A percentile compares a stretch with the other conserved stretches of the same genome.
Evolutionary conservation across 2,329 filamentous ascomycete genomes (phyloP).

Genomic region (Xylariaceae sp.): DNA sequence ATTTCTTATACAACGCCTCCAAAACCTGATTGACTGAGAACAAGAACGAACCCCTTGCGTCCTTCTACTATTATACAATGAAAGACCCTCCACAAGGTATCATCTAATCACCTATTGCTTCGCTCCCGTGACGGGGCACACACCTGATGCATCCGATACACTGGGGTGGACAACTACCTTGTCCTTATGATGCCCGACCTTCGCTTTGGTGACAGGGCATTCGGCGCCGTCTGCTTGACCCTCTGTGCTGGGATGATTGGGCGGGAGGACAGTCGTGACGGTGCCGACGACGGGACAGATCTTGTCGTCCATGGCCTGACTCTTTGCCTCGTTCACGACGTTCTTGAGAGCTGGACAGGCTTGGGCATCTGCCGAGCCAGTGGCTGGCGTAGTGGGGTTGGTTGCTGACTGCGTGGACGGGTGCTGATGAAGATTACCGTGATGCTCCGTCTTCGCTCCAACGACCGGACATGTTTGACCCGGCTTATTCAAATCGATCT

Average conservation of each 20-base stretch:
- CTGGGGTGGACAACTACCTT: conserved; percentile 36
- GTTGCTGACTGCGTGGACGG: conserved; percentile 31
- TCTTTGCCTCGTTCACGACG: conserved; percentile 35
- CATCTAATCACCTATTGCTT: conserved; percentile 19
- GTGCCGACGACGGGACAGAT: conserved; percentile 41
- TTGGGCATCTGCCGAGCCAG: conserved; percentile 32
- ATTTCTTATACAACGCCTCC: no score
- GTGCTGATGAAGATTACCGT: conserved; percentile 38
- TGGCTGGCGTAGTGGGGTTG: conserved; percentile 22
- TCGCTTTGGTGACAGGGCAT: conserved; percentile 41
- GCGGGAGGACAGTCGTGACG: conserved; percentile 39
- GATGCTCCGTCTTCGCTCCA: conserved; percentile 40
- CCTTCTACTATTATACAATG: no score
- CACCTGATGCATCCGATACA: conserved; percentile 29
- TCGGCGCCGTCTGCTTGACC: conserved; percentile 28
- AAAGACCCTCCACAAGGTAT: no score
- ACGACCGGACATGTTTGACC: conserved; percentile 40
- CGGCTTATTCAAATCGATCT: conserved; percentile 38
- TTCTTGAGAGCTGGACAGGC: conserved; percentile 36
- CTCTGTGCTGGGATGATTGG: conserved; percentile 36
- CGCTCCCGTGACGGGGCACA: conserved; percentile 38
- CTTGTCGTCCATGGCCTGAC: conserved; percentile 38
- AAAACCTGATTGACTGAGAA: no score
- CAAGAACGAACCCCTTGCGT: no score
- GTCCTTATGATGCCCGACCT: conserved; percentile 40